phyloP scores from a whole-genome alignment of 1,284 basidiomycete genomes.

The Anthracocystis panici-leucophaei region DNA sequence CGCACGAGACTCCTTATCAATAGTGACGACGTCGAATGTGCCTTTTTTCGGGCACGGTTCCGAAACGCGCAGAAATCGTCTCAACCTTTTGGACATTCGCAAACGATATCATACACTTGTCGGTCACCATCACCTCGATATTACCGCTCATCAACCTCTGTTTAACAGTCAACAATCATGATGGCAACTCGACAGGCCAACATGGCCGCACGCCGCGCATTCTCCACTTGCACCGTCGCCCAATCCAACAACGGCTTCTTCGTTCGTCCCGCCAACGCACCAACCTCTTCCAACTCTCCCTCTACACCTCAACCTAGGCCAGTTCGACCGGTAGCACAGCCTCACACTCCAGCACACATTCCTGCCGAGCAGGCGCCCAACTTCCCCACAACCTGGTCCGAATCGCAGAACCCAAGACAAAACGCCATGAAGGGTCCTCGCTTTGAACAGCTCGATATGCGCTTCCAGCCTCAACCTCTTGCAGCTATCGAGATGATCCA shows the following conservation, averaged over 20 bases:
- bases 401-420: conserved; percentile 73
- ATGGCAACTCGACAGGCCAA: conserved; percentile 16
- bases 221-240: conserved; percentile 20
- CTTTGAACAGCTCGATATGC: conserved; percentile 90
- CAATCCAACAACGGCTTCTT: conserved; percentile 44
- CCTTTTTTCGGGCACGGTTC: neutral
- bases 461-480: conserved; percentile 87
- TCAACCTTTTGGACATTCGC: neutral
- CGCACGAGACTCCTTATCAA: conserved; percentile 1
- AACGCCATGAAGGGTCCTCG: conserved; percentile 76
- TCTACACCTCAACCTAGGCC: conserved; percentile 40
- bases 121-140: neutral
- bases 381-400: conserved; percentile 60
- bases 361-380: conserved; percentile 60
- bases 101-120: neutral
- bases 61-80: neutral
- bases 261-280: conserved; percentile 48
- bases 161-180: conserved; percentile 11
- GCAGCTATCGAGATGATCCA: conserved; percentile 90
- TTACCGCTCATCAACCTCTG: no score
- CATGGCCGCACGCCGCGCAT: conserved; percentile 20
- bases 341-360: conserved; percentile 55
- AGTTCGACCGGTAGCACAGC: conserved; percentile 52
- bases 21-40: no score
- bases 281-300: conserved; percentile 53